A percentile compares a stretch with the other conserved stretches of the same genome.
Conservation (phyloP, 306 rosid species). For the Prunus mongolica region DNA sequence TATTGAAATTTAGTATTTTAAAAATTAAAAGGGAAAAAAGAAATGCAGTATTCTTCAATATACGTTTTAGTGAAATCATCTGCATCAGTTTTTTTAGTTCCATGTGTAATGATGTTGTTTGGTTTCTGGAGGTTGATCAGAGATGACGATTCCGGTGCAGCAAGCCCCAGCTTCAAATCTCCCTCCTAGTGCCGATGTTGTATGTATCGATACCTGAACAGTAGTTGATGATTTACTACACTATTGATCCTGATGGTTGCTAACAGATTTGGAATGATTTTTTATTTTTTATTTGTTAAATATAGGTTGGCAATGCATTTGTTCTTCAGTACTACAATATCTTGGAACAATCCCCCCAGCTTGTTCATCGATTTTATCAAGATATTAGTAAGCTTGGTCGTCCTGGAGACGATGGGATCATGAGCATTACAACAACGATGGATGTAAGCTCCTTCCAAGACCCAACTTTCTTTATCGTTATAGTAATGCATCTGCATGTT, state of each 20-base stretch:
- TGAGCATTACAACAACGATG: conserved; percentile 73
- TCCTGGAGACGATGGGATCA: conserved; percentile 52
- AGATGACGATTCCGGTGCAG: conserved; percentile 64
- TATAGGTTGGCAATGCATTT: conserved; percentile 88
- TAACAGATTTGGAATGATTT: conserved; percentile 13
- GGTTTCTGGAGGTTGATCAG: conserved; percentile 20
- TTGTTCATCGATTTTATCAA: conserved; percentile 81
- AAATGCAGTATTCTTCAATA: too few species aligned
- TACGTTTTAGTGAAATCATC: not conserved
- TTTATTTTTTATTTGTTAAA: not conserved
- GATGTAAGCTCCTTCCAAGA: conserved; percentile 39
- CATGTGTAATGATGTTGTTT: conserved; percentile 12
- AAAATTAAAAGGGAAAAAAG: not conserved
- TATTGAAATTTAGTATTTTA: not conserved
- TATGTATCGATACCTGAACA: conserved; percentile 27
- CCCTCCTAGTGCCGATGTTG: conserved; percentile 60
- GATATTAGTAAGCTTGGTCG: conserved; percentile 81
- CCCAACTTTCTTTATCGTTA: not conserved
- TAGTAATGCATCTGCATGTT: not conserved
- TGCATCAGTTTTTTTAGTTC: not conserved
- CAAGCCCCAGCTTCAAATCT: conserved; percentile 28
- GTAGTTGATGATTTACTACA: not conserved
- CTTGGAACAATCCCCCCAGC: conserved; percentile 76
- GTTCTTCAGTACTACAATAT: conserved; percentile 79
- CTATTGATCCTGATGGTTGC: not conserved